Conservation (phyloP, 2,329 filamentous ascomycete genomes). For the Pseudogymnoascus destructans region DNA sequence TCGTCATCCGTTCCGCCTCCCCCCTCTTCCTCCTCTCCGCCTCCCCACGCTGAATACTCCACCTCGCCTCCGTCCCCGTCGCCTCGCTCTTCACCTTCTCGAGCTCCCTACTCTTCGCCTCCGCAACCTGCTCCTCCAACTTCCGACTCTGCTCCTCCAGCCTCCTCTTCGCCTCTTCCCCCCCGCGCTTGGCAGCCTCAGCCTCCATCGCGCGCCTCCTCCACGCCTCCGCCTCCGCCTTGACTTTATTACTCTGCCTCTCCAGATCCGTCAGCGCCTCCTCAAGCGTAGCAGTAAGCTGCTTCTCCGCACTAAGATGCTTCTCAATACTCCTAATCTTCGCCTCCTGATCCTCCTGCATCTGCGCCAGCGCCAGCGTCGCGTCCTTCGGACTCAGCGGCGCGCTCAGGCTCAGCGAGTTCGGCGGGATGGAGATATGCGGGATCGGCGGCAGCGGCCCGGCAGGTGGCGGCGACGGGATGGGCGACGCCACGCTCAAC, state of each 20-base stretch:
- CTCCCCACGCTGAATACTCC: conserved; percentile 79
- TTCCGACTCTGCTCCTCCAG: conserved; percentile 35
- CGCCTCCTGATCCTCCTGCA: conserved; percentile 88
- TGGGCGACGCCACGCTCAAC: conserved; percentile 61
- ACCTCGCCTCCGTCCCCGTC: conserved; percentile 34
- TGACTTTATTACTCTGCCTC: conserved; percentile 80
- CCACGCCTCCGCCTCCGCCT: conserved; percentile 80
- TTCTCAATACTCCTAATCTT: conserved; percentile 95
- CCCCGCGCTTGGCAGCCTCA: conserved; percentile 46
- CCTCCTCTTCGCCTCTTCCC: conserved; percentile 41
- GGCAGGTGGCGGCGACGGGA: conserved; percentile 80
- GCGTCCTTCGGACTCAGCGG: not conserved
- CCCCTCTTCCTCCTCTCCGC: conserved; percentile 89
- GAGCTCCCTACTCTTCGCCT: conserved; percentile 38
- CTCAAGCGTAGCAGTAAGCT: conserved; percentile 87
- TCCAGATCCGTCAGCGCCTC: conserved; percentile 93
- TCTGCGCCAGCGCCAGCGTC: conserved; percentile 51
- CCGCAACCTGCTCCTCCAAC: conserved; percentile 14
- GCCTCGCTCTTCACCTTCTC: conserved; percentile 29
- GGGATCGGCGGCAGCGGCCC: conserved; percentile 93
- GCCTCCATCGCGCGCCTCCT: conserved; percentile 70
- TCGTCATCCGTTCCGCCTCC: conserved; percentile 77
- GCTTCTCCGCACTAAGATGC: conserved; percentile 88
- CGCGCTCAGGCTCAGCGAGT: conserved; percentile 32
- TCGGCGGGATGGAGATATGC: conserved; percentile 35